These are phyloP conservation scores for Aspergillus incahuasiensis DNA, from an alignment of 495 filamentous ascomycete genomes.

Conservation along the genomic window DNA sequence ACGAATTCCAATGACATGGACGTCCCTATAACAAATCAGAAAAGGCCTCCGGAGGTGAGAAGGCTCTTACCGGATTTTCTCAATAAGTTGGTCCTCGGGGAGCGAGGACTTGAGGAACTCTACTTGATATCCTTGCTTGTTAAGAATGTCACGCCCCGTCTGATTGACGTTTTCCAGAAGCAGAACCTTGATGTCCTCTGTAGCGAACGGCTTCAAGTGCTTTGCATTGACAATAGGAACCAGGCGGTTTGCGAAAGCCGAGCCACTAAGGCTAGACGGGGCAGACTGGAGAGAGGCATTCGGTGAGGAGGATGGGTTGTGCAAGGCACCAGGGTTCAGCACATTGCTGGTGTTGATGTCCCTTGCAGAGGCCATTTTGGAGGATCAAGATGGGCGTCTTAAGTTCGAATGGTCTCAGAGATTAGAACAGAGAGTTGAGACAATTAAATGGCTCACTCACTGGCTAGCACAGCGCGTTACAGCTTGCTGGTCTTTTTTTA, in stretches of 20 bases:
- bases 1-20: slow-evolving; percentile 96
- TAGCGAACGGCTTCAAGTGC: slow-evolving; percentile 91
- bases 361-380: slow-evolving; percentile 18
- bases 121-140: slow-evolving; percentile 88
- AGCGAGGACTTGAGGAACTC: slow-evolving; percentile 85
- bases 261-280: slow-evolving; percentile 43
- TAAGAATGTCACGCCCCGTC: slow-evolving; percentile 78
- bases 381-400: neutral
- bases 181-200: slow-evolving; percentile 91
- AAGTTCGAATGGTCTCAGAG: too few relatives aligned
- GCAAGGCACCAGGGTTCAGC: slow-evolving; percentile 39
- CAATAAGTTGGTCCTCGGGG: slow-evolving; percentile 87
- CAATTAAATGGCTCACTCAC: too few relatives aligned
- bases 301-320: slow-evolving; percentile 60
- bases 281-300: slow-evolving; percentile 61
- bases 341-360: slow-evolving; percentile 33
- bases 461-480: neutral
- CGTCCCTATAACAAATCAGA: slow-evolving; percentile 55
- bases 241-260: slow-evolving; percentile 25
- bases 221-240: slow-evolving; percentile 51
- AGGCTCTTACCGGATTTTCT: slow-evolving; percentile 83
- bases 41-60: neutral
- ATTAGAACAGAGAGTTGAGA: neutral
- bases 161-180: slow-evolving; percentile 94
- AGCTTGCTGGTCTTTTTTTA: neutral